Evolutionary conservation across 2,329 filamentous ascomycete species (phyloP).

Genomic region (Colletotrichum trifolii): DNA sequence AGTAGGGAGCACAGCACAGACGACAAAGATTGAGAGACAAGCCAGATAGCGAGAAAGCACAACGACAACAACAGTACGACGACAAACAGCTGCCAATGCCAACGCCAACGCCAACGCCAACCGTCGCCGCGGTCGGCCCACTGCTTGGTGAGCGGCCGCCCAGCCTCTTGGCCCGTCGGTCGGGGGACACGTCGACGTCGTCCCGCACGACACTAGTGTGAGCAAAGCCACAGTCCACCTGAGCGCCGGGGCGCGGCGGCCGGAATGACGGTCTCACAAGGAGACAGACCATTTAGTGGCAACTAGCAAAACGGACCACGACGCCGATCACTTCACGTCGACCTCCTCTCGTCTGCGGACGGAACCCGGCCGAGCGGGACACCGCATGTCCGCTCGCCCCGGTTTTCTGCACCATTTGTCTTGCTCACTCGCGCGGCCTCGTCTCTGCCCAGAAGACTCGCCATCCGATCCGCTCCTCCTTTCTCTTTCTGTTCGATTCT

Average conservation of each 20-base stretch:
- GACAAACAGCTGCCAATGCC: too few relatives aligned
- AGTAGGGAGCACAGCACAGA: too few relatives aligned
- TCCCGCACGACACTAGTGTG: constrained; percentile 15
- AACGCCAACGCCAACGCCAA: not conserved
- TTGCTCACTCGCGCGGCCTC: constrained; percentile 1
- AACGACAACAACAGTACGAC: too few relatives aligned
- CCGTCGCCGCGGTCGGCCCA: not conserved
- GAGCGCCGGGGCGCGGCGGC: constrained; percentile 20
- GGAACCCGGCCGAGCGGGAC: constrained; percentile 13
- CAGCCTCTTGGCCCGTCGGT: constrained; percentile 5
- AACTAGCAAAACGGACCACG: constrained; percentile 13
- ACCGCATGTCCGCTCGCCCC: constrained; percentile 14
- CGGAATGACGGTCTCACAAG: constrained; percentile 15
- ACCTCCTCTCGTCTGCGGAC: constrained; percentile 4
- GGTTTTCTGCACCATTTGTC: not conserved
- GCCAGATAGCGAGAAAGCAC: too few relatives aligned
- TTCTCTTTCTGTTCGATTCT: not conserved
- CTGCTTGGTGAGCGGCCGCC: constrained; percentile 8
- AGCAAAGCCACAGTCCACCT: constrained; percentile 28
- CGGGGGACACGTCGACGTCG: constrained; percentile 8
- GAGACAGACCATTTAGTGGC: constrained; percentile 11
- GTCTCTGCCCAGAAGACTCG: not conserved
- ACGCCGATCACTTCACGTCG: not conserved
- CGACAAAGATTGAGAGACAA: too few relatives aligned
- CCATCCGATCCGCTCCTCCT: not conserved